Percentiles rank a stretch among this genome's conserved stretches.
Conservation (phyloP, 352 stramenopile species). For the Peronospora belbahrii region DNA sequence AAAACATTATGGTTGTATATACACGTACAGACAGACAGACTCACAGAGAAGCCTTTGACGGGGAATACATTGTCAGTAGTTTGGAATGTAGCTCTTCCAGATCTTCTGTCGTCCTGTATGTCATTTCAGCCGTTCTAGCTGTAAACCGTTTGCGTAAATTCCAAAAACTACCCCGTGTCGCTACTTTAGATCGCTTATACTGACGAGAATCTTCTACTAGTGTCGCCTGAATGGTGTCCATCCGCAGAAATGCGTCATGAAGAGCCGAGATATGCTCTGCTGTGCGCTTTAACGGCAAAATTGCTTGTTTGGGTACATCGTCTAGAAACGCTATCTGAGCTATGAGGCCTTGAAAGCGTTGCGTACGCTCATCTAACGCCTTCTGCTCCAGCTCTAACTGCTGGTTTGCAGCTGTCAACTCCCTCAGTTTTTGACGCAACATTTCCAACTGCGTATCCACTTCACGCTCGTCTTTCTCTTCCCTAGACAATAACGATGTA, state of each 20-base stretch:
- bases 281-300: conserved; percentile 41
- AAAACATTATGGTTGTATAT: conserved; percentile 19
- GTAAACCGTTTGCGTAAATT: conserved; percentile 50
- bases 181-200: conserved; percentile 50
- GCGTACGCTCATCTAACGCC: conserved; percentile 31
- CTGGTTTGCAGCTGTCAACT: conserved; percentile 33
- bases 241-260: conserved; percentile 37
- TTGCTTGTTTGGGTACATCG: conserved; percentile 24
- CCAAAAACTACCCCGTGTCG: conserved; percentile 35
- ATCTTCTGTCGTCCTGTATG: conserved; percentile 46
- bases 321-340: conserved; percentile 45
- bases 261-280: conserved; percentile 35
- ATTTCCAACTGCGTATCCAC: conserved; percentile 31
- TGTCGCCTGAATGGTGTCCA: conserved; percentile 35
- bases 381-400: conserved; percentile 41
- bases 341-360: conserved; percentile 32
- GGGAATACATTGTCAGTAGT: conserved; percentile 29
- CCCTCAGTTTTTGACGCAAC: conserved; percentile 30
- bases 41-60: neutral
- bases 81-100: conserved; percentile 42
- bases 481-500: conserved; percentile 25
- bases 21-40: conserved; percentile 2
- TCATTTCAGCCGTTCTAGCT: conserved; percentile 35
- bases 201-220: conserved; percentile 41
- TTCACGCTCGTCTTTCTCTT: conserved; percentile 34